A percentile compares a stretch with the other conserved stretches of the same genome.
Evolutionary conservation across 768 basidiomycete species (phyloP).

Genomic region (Tulasnella sp.): DNA sequence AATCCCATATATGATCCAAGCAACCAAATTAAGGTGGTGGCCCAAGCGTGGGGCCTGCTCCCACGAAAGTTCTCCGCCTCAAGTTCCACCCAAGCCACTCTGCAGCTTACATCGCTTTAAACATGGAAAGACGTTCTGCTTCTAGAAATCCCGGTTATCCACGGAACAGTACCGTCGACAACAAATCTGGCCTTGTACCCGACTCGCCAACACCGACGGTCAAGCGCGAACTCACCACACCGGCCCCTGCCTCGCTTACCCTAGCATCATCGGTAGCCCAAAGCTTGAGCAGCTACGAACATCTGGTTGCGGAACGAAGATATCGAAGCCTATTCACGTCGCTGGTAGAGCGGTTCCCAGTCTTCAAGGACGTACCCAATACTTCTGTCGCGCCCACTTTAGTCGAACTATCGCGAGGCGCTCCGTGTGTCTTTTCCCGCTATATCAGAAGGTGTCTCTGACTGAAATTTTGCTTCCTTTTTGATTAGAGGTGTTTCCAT

Average conservation of each 20-base stretch:
- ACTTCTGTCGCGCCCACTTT: conserved; percentile 15
- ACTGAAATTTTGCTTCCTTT: neutral
- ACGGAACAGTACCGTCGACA: neutral
- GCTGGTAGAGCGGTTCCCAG: neutral
- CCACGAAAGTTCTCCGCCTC: neutral
- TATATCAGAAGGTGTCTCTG: neutral
- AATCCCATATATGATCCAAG: neutral
- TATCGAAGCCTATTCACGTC: neutral
- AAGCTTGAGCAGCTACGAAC: conserved; percentile 5
- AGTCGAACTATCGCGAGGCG: neutral
- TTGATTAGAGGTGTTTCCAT: neutral
- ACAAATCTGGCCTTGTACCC: neutral
- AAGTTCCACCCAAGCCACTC: neutral
- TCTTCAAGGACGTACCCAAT: conserved; percentile 9
- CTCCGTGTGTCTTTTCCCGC: neutral
- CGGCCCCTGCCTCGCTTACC: neutral
- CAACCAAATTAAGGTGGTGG: neutral
- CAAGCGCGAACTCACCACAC: conserved; percentile 5
- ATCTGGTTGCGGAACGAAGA: neutral
- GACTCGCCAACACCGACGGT: neutral
- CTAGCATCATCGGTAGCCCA: conserved; percentile 11
- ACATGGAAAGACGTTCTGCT: neutral
- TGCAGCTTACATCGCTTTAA: neutral
- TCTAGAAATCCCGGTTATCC: neutral
- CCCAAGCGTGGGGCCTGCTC: neutral